phyloP scores from a whole-genome alignment of 805 yeast species.

The Metahyphopichia silvanorum region DNA sequence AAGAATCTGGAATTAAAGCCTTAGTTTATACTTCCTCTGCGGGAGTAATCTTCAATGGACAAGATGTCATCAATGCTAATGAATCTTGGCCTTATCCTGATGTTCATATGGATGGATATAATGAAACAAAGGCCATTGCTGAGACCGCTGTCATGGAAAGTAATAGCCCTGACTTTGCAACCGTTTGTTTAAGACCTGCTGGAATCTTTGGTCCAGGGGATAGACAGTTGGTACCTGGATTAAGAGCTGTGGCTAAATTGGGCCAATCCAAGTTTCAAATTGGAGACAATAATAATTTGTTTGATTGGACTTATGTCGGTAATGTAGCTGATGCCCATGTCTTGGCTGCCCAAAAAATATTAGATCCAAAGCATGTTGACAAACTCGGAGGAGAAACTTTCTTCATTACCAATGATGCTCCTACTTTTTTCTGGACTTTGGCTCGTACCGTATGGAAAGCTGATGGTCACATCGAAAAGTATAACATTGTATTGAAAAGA shows the following conservation, averaged over 20 bases:
- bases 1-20: slow-evolving; percentile 51
- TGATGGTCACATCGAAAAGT: slow-evolving; percentile 78
- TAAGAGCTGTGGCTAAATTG: slow-evolving; percentile 72
- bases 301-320: slow-evolving; percentile 98
- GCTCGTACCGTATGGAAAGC: slow-evolving; percentile 98
- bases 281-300: slow-evolving; percentile 90
- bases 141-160: slow-evolving; percentile 78
- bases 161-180: slow-evolving; percentile 59
- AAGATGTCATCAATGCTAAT: slow-evolving; percentile 85
- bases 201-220: slow-evolving; percentile 99
- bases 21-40: slow-evolving; percentile 95
- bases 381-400: slow-evolving; percentile 81
- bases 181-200: slow-evolving; percentile 92
- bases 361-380: slow-evolving; percentile 41
- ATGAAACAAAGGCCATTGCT: slow-evolving; percentile 90
- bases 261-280: slow-evolving; percentile 92
- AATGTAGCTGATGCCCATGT: slow-evolving; percentile 97
- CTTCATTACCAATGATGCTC: slow-evolving; percentile 90
- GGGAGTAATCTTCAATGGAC: slow-evolving; percentile 96
- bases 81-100: slow-evolving; percentile 93
- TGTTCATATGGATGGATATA: slow-evolving; percentile 93
- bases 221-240: slow-evolving; percentile 91
- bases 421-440: slow-evolving; percentile 94
- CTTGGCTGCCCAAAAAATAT: slow-evolving; percentile 76
- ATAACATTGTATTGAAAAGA: slow-evolving; percentile 64